phyloP scores from a whole-genome alignment of 2,329 filamentous ascomycete species.

The Alternaria gansuensis region DNA sequence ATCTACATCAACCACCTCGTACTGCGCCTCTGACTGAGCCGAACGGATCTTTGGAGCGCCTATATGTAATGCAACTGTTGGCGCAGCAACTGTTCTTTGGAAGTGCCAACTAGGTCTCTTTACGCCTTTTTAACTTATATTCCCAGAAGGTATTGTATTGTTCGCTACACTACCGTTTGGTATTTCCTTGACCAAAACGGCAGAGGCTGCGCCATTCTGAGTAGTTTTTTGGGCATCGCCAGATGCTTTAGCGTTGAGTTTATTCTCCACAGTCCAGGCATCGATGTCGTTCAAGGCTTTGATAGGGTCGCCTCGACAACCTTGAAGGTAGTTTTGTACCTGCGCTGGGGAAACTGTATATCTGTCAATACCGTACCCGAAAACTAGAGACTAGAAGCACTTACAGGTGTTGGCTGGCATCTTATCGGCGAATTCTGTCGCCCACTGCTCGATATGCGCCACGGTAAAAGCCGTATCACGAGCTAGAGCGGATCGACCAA shows the following conservation, averaged over 20 bases:
- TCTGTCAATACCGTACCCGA: background rate
- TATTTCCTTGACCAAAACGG: background rate
- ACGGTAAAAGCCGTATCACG: constrained; percentile 29
- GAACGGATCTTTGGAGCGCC: background rate
- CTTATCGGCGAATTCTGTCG: constrained; percentile 36
- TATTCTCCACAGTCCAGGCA: constrained; percentile 33
- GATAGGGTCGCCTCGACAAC: constrained; percentile 38
- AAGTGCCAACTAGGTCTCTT: background rate
- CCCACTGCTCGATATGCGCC: constrained; percentile 35
- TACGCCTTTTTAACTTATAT: background rate
- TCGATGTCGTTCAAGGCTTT: constrained; percentile 33
- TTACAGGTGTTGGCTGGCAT: constrained; percentile 37
- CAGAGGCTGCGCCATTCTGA: background rate
- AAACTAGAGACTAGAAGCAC: background rate
- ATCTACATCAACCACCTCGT: background rate
- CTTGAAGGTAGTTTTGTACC: constrained; percentile 45
- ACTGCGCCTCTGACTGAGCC: background rate
- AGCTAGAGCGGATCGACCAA: constrained; percentile 37
- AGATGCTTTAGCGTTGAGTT: background rate
- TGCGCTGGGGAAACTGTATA: constrained; percentile 41
- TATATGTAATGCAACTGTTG: background rate
- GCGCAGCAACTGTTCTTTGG: no score
- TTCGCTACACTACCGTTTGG: background rate
- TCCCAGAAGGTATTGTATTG: background rate
- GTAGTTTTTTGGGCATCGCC: background rate